Base-by-base conservation (phyloP, 2,329 filamentous ascomycete genomes). In the Botrytis squamosa region DNA sequence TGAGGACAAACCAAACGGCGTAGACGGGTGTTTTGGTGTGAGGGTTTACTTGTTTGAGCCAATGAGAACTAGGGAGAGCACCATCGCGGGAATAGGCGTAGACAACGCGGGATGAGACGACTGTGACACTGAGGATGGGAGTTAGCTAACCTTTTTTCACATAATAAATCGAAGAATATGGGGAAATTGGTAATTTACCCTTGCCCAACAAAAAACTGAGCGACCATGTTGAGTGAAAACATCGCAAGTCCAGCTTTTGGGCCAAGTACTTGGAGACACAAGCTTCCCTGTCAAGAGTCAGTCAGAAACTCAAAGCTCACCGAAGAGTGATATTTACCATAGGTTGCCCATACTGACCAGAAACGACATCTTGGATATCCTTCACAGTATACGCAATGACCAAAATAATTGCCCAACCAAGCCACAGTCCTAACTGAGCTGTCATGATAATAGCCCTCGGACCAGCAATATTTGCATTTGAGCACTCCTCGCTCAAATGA, bases 61-160 rank as follows among this genome's bases (percentile, higher is more conserved):
- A 85, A 0, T 82, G 82, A 8, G 88, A 90, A 9, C 88, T 79
- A 0, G 91, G 91, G 79, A 93, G 91, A 80, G 89, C 91, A 77
- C 89, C 90, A 78, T 93, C 91, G 49, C 91, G 89, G 29, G 91
- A 90, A 81, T 93, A 93, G 25, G 91, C 91, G 78, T 91, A 93
- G 1, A 90, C 91, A 63, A 92, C 91, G 66, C 91, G 86, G 36
- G 88, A 91, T 9, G 85, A 85, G 18, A 85, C 84, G 20, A 93
- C 88, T 89, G 92, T 92, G 80, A 90, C 33, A 10, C 60, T 72
- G 14, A 6, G 25, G 10, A 25, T 42, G 3, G 9, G 4, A 16
- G 10, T 66, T n/a, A 36, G 33, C 14, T 0, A 46, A 16, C 1
- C 0, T 46, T 14, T 1, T 29, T 29, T 20, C 25, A 20, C 16